Conservation (phyloP, 192 early-diverging fungal genomes). For the Anaeromyces robustus region DNA sequence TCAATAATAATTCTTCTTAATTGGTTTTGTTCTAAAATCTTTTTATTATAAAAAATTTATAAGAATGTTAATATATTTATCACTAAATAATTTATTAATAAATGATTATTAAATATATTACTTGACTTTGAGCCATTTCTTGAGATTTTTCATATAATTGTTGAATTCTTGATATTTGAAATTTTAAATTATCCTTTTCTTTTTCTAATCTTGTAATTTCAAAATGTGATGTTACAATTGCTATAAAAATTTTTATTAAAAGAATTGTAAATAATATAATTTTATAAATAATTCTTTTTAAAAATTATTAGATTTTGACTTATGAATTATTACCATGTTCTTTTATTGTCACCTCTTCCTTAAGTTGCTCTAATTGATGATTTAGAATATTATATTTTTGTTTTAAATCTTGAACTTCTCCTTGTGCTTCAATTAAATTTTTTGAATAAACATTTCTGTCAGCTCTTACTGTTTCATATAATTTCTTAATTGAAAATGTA, state of each 20-base stretch:
- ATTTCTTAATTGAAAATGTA: constrained; percentile 10
- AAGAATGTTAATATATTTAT: neutral
- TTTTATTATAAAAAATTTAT: neutral
- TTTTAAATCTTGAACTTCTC: constrained; percentile 46
- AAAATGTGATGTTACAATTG: constrained; percentile 37
- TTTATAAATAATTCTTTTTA: neutral
- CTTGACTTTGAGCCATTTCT: constrained; percentile 33
- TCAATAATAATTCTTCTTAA: constrained; percentile 34
- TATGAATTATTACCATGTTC: constrained; percentile 19
- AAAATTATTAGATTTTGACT: neutral
- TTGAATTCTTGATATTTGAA: constrained; percentile 33
- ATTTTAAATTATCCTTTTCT: constrained; percentile 34
- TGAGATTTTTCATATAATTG: constrained; percentile 28
- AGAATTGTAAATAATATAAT: constrained; percentile 5
- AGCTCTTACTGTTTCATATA: constrained; percentile 41
- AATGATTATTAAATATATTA: neutral
- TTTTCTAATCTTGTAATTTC: constrained; percentile 43
- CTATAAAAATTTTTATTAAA: constrained; percentile 8
- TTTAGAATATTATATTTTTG: constrained; percentile 43
- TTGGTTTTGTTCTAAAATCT: constrained; percentile 28
- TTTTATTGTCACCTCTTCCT: constrained; percentile 40
- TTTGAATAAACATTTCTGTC: constrained; percentile 43
- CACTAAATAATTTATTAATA: no score
- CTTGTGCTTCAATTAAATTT: constrained; percentile 38
- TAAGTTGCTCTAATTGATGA: constrained; percentile 45